Conservation (phyloP, 352 stramenopile species). For the Globisporangium solare region DNA sequence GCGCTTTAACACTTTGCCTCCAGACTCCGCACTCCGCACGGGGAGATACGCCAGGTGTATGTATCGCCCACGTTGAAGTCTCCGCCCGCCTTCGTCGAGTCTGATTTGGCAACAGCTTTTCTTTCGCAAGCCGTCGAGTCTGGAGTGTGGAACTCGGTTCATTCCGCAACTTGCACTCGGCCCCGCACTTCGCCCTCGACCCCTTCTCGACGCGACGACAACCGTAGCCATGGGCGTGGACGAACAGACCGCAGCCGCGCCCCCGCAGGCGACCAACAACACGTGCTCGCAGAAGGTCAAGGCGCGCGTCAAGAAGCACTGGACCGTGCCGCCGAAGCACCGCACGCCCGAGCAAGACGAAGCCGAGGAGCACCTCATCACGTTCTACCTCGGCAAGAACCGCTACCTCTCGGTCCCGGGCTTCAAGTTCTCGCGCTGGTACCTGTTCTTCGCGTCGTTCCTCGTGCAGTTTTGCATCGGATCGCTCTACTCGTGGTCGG, state of each 20-base stretch:
- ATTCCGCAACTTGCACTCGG: conserved; percentile 14
- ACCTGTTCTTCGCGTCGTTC: conserved; percentile 61
- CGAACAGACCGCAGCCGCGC: conserved; percentile 6
- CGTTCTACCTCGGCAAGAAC: conserved; percentile 45
- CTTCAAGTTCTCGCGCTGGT: conserved; percentile 58
- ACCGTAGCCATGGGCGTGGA: conserved; percentile 19
- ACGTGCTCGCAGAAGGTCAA: conserved; percentile 27
- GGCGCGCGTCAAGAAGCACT: conserved; percentile 31
- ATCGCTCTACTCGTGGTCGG: conserved; percentile 71
- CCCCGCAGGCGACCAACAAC: conserved; percentile 16
- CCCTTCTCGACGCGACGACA: background rate
- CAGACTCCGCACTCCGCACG: background rate
- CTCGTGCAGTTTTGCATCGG: conserved; percentile 70
- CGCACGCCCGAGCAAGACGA: conserved; percentile 43
- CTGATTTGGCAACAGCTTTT: too few species aligned
- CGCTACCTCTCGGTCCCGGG: conserved; percentile 35
- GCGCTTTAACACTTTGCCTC: background rate
- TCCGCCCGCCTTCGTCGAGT: background rate
- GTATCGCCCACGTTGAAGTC: background rate
- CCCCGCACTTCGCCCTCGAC: background rate
- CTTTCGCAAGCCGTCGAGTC: background rate
- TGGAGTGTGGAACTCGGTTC: conserved; percentile 8
- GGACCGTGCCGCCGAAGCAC: conserved; percentile 39
- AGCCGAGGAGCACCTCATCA: conserved; percentile 49
- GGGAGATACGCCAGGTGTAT: background rate